phyloP scores from a whole-genome alignment of 805 yeast species.

The Vanderwaltozyma verrucispora region DNA sequence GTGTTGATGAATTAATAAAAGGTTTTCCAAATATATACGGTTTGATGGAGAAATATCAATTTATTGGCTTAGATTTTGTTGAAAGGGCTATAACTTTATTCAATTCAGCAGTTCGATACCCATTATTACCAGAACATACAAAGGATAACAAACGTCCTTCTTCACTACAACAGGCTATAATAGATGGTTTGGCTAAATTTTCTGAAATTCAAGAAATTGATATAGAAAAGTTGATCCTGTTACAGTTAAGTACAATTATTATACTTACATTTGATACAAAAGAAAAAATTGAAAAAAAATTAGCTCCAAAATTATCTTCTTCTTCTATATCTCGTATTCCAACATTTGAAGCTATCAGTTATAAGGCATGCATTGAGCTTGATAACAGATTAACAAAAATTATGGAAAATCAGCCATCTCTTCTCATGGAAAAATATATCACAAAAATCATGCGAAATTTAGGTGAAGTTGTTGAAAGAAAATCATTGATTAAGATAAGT shows the following conservation, averaged over 20 bases:
- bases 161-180: conserved; percentile 48
- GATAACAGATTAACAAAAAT: conserved; percentile 27
- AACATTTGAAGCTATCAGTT: conserved; percentile 52
- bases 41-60: conserved; percentile 26
- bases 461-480: conserved; percentile 40
- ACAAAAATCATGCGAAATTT: conserved; percentile 39
- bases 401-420: conserved; percentile 22
- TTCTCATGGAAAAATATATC: conserved; percentile 37
- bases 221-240: conserved; percentile 37
- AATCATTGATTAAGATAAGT: conserved; percentile 26
- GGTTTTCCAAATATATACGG: conserved; percentile 41
- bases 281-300: conserved; percentile 44
- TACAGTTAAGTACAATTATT: conserved; percentile 43
- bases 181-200: conserved; percentile 36
- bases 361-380: conserved; percentile 35
- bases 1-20: conserved; percentile 44
- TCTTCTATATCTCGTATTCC: conserved; percentile 38
- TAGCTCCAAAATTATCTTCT: conserved; percentile 31
- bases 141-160: conserved; percentile 51
- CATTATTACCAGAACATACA: conserved; percentile 50
- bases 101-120: conserved; percentile 60
- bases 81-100: conserved; percentile 47
- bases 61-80: conserved; percentile 30
- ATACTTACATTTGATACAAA: conserved; percentile 54
- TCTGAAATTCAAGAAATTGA: conserved; percentile 24